Evolutionary conservation across 345 rosid species (phyloP).

Genomic region (Euphorbia peplus): DNA sequence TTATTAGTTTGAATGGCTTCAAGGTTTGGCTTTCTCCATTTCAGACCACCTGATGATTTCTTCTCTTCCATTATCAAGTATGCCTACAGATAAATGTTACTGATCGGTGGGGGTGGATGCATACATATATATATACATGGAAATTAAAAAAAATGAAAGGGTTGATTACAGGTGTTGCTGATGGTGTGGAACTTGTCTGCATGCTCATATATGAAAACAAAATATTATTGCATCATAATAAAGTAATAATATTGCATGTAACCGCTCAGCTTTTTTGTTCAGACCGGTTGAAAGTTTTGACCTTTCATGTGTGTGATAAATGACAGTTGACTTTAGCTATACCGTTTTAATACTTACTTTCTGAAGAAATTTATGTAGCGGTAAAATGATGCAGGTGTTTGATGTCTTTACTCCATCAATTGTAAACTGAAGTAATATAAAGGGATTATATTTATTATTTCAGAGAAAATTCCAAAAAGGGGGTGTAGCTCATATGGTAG

Average conservation of each 20-base stretch:
- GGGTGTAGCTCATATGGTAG: constrained; percentile 31
- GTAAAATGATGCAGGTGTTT: not conserved
- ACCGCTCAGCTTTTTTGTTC: no score
- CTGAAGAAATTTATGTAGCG: no score
- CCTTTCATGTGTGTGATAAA: not conserved
- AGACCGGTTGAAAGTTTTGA: not conserved
- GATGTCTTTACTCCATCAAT: not conserved
- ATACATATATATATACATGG: not conserved
- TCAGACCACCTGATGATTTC: constrained; percentile 12
- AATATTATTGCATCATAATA: no score
- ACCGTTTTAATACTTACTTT: no score
- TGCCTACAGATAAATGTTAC: no score
- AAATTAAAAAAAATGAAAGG: not conserved
- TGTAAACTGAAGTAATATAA: no score
- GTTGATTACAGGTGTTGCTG: not conserved
- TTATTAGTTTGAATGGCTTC: constrained; percentile 15
- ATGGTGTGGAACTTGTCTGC: not conserved
- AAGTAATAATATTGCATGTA: no score
- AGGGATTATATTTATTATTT: no score
- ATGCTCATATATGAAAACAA: not conserved
- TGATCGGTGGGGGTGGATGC: no score
- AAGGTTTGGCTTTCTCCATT: constrained; percentile 11
- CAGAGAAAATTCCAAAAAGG: no score
- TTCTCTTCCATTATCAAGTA: no score
- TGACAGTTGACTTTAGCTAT: not conserved